phyloP scores from a whole-genome alignment of 2,329 filamentous ascomycete species.

The Elsinoe perseae region DNA sequence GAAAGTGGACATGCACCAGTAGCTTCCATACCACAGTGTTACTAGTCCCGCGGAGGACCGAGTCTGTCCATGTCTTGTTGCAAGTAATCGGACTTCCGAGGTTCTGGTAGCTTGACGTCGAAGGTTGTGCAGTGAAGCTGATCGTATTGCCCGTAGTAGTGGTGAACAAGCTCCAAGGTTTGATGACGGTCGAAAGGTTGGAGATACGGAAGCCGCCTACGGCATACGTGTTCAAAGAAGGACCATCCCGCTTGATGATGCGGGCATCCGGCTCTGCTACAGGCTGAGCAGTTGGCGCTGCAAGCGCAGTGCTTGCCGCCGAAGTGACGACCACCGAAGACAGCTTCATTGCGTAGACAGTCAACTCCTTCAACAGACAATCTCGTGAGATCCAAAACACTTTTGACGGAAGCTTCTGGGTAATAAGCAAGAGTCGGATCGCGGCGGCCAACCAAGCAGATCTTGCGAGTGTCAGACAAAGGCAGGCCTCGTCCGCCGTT shows the following conservation, averaged over 20 bases:
- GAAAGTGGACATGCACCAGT: no score
- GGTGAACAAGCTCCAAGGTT: constrained; percentile 7
- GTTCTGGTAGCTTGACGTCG: not conserved
- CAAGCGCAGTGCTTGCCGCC: constrained; percentile 3
- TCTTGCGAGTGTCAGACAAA: not conserved
- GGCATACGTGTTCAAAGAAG: constrained; percentile 3
- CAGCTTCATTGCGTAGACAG: not conserved
- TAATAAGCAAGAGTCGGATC: not conserved
- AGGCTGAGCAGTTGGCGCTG: not conserved
- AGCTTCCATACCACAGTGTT: not conserved
- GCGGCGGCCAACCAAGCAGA: not conserved
- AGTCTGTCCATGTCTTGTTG: constrained; percentile 5
- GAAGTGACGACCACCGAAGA: not conserved
- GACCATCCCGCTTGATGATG: not conserved
- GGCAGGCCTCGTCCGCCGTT: not conserved
- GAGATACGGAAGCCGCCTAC: constrained; percentile 4
- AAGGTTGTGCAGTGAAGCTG: not conserved
- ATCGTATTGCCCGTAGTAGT: not conserved
- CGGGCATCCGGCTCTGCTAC: not conserved
- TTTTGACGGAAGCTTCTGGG: not conserved
- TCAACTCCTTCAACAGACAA: not conserved
- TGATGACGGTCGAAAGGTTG: not conserved
- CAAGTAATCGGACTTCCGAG: not conserved
- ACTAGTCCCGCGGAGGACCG: not conserved
- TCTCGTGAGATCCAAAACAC: not conserved